A percentile compares a stretch with the other conserved stretches of the same genome.
These are phyloP conservation scores for Zhuliangozyma blackwelliae DNA, from an alignment of 1,139 yeast species.

Conservation along the genomic window DNA sequence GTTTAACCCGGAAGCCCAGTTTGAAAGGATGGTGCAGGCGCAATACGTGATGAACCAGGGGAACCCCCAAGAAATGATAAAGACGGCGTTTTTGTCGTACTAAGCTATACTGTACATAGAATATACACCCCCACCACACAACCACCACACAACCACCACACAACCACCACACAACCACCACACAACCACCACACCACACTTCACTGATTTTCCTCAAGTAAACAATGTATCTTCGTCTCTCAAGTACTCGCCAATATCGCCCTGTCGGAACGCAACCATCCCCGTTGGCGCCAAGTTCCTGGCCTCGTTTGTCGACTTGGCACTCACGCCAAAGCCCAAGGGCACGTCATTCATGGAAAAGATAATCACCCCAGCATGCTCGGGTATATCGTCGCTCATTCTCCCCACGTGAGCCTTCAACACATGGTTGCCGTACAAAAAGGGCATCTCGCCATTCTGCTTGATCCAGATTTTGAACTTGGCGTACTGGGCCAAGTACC, in stretches of 20 bases:
- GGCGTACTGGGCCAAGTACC: constrained; percentile 80
- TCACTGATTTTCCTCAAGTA: constrained; percentile 39
- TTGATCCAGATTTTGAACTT: constrained; percentile 96
- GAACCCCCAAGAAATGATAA: constrained; percentile 66
- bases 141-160: no score
- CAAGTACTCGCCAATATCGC: constrained; percentile 95
- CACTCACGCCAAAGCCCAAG: constrained; percentile 92
- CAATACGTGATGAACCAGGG: constrained; percentile 73
- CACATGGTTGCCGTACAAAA: constrained; percentile 91
- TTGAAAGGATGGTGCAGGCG: constrained; percentile 39
- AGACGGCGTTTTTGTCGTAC: constrained; percentile 28
- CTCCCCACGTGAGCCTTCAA: constrained; percentile 95
- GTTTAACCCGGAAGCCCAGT: constrained; percentile 22
- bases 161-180: no score
- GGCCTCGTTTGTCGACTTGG: constrained; percentile 88
- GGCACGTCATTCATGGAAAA: constrained; percentile 92
- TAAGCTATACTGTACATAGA: constrained; percentile 4
- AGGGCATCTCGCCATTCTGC: constrained; percentile 98
- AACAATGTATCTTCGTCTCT: constrained; percentile 97
- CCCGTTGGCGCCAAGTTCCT: constrained; percentile 88
- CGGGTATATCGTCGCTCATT: constrained; percentile 96
- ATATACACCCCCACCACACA: no score
- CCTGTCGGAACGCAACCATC: constrained; percentile 93
- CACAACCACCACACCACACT: no score
- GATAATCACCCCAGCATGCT: constrained; percentile 92